Base-by-base conservation (phyloP, 176 grass and related monocot species). In the Thinopyrum elongatum region DNA sequence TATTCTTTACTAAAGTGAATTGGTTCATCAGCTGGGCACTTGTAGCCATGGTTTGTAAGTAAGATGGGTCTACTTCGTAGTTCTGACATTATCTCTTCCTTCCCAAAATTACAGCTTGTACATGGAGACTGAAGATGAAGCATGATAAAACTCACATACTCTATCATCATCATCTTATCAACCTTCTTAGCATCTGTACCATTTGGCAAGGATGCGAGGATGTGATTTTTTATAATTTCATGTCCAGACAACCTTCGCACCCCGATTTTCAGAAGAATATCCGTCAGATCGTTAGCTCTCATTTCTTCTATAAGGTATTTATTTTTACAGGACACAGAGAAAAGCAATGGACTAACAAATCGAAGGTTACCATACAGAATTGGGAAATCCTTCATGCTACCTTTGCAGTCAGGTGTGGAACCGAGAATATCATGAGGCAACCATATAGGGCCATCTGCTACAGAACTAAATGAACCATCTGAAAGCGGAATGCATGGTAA, bases 1-100 rank as follows among this genome's bases (percentile, higher is more conserved):
- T 98, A 98, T 49, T 98, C 90, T 78, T 93, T 98, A 78, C 90
- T 74, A 60, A 98, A 98, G 89, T 98, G 96, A 81, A 98, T 88
- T 38, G 93, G 93, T 79, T 80, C 90, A 70, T 89, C 60, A 85
- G 74, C 72, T 75, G 90, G 86, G 74, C 88, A 88, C 82, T 92
- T 90, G 64, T 77, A 90, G 85, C 96, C 96, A 85, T 90, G 69
- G 88, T 94, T 94, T 88, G 96, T 98, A 81, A 95, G 88, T 51
- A 95, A 79, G 53, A 95, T 75, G 82, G 87, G 86, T 47, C 81
- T 95, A 82, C 69, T 92, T 30, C 82, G 71, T 81, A 98, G 82
- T 81, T 95, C 88, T 81, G 82, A 67, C n/a, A 95, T 81, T 82
- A 98, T 95, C 13, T 86, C 91, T 85, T 80, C 86, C 46, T 94